These are phyloP conservation scores for Sordaria brevicollis DNA, from an alignment of 495 filamentous ascomycete species.

Conservation along the genomic window DNA sequence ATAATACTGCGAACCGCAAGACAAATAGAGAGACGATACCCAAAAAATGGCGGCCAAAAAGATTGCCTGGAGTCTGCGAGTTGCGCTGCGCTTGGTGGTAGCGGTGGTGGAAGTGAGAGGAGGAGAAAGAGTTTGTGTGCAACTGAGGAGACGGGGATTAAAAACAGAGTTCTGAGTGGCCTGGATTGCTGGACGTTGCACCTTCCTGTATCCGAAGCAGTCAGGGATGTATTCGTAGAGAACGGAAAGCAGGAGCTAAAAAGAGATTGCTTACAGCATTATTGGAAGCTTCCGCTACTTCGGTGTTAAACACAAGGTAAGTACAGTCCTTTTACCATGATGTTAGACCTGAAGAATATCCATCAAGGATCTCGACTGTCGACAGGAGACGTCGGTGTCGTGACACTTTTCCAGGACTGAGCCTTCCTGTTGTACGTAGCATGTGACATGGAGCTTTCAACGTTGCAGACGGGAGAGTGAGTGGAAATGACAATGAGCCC, in stretches of 20 bases:
- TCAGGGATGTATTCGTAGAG: background rate
- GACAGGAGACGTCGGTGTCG: background rate
- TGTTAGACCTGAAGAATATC: background rate
- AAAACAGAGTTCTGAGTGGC: background rate
- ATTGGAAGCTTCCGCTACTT: background rate
- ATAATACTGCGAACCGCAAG: conserved; percentile 11
- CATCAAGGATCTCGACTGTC: background rate
- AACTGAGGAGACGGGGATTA: background rate
- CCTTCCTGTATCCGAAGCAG: background rate
- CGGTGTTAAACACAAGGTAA: background rate
- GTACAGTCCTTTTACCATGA: background rate
- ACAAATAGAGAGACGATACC: conserved; percentile 11
- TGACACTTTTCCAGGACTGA: background rate
- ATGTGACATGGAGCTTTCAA: background rate
- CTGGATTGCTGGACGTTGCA: background rate
- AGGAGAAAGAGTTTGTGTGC: background rate
- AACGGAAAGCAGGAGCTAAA: background rate
- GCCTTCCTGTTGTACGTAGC: background rate
- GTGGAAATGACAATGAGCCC: background rate
- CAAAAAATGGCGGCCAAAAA: conserved; percentile 19
- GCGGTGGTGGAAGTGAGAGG: background rate
- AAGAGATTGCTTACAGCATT: background rate
- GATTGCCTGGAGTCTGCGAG: conserved; percentile 6
- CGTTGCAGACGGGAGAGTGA: background rate
- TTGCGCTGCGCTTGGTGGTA: background rate